Evolutionary conservation across 495 filamentous ascomycete genomes (phyloP).

Genomic region (Aspergillus kassunensis): DNA sequence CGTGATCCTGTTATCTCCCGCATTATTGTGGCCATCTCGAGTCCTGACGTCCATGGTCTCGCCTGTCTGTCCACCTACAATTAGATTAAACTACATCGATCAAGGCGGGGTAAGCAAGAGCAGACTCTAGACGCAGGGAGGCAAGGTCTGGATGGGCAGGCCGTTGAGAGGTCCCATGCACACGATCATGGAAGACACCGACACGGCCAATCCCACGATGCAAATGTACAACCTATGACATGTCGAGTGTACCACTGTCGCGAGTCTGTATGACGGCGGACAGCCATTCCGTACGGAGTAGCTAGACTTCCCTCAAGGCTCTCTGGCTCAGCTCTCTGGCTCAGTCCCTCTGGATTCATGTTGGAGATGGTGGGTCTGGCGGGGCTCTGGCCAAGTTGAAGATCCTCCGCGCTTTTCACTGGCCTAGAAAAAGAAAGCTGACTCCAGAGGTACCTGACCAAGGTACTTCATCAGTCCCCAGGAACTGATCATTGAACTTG

Average conservation of each 20-base stretch:
- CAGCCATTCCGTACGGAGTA: constrained; percentile 19
- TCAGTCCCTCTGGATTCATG: too few species aligned
- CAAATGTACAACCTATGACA: constrained; percentile 1
- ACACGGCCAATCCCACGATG: constrained; percentile 3
- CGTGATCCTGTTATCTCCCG: constrained; percentile 1
- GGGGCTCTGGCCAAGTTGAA: constrained; percentile 19
- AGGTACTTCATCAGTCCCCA: too few species aligned
- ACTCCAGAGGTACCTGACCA: background rate
- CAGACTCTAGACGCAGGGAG: constrained; percentile 16
- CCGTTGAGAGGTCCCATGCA: constrained; percentile 16
- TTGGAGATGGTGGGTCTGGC: constrained; percentile 21
- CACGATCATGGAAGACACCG: constrained; percentile 3
- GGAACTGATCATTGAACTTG: too few species aligned
- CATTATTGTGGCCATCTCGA: constrained; percentile 6
- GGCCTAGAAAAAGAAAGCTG: constrained; percentile 10
- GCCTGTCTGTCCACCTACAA: background rate
- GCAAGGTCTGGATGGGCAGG: too few species aligned
- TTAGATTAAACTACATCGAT: constrained; percentile 13
- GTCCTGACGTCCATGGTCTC: constrained; percentile 2
- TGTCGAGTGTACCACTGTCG: background rate
- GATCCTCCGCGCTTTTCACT: constrained; percentile 25
- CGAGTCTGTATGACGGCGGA: background rate
- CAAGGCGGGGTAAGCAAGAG: constrained; percentile 17
- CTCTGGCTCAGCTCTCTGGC: too few species aligned
- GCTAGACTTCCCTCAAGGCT: too few species aligned